Base-by-base conservation (phyloP, 352 stramenopile species). In the Phytophthora chlamydospora region DNA sequence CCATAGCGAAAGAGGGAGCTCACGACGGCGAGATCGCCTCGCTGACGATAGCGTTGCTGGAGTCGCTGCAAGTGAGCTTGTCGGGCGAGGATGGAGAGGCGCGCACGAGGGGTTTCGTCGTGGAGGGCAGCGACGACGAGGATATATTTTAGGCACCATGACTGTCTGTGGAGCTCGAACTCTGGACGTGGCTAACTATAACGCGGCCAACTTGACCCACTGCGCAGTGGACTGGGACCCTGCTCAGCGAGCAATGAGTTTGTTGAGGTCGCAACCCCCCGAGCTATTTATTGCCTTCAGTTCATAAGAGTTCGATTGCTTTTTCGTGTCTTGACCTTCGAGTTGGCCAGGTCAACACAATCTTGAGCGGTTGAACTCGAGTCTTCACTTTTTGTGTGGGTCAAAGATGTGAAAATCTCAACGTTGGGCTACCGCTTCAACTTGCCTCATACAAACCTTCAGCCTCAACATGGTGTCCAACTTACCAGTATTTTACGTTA, bases 21-120 rank as follows among this genome's bases (percentile, higher is more conserved):
- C 40, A 14, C 34, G n/a, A 19, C 34, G 12, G 35, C 36, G 17
- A 21, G 14, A 27, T 34, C 27, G 31, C 21, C 32, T 59, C 12
- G 27, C 39, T 27, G n/a, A 33, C 27, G 31, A 48, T 38, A 51
- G 34, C 45, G 17, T 34, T 31, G 45, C 36, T 35, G 27, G 34
- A 58, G 35, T 50, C 19, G 31, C 45, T 2, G 13, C 31, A 29
- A 57, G 44, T 45, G 36, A 49, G 40, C 31, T 35, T 46, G 17
- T 40, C 44, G n/a, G 32, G 32, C 27, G 16, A 11, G 38, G 35
- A 47, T 41, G 58, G 41, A 66, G 40, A 66, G 58, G 33, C 57
- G 57, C 49, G 38, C 24, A 7, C 10, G 34, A 65, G 57, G 48
- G 32, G 57, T 66, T 66, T 65, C 49, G n/a, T 47, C 33, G 21